These are phyloP conservation scores for Delitschia confertaspora DNA, from an alignment of 495 filamentous ascomycete species.

Conservation along the genomic window DNA sequence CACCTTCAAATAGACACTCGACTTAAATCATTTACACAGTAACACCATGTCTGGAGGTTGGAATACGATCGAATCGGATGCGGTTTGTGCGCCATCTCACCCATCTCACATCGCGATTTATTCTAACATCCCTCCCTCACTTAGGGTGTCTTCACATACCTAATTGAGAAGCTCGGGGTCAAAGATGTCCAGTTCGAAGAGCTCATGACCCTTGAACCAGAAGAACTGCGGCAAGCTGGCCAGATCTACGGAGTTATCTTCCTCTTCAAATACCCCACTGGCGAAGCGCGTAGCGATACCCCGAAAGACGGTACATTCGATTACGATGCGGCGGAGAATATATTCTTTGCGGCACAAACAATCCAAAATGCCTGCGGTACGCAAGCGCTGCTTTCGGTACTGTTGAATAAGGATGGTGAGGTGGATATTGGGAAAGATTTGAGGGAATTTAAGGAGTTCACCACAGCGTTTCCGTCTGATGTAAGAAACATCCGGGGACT, in stretches of 20 bases:
- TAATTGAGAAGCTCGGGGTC: slow-evolving; percentile 84
- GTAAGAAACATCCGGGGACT: slow-evolving; percentile 27
- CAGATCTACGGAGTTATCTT: slow-evolving; percentile 97
- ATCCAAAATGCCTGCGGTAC: slow-evolving; percentile 99
- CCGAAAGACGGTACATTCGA: slow-evolving; percentile 75
- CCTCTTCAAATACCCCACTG: slow-evolving; percentile 94
- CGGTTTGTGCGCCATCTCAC: slow-evolving; percentile 47
- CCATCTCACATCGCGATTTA: not conserved
- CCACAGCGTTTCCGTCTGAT: slow-evolving; percentile 75
- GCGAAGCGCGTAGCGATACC: slow-evolving; percentile 51
- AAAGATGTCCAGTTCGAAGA: slow-evolving; percentile 96
- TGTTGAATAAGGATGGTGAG: slow-evolving; percentile 68
- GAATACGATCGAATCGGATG: slow-evolving; percentile 87
- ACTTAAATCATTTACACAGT: no score
- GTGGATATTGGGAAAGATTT: slow-evolving; percentile 59
- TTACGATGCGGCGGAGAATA: slow-evolving; percentile 54
- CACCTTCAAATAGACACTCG: no score
- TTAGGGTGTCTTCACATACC: slow-evolving; percentile 93
- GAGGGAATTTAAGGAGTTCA: slow-evolving; percentile 82
- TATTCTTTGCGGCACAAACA: slow-evolving; percentile 96
- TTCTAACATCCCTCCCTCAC: slow-evolving; percentile 8
- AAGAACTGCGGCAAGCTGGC: slow-evolving; percentile 60
- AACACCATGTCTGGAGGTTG: slow-evolving; percentile 47
- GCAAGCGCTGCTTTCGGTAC: slow-evolving; percentile 84
- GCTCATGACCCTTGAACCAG: slow-evolving; percentile 78